Base-by-base conservation (phyloP, 2,329 filamentous ascomycete genomes). In the Gliomastix tumulicola region DNA sequence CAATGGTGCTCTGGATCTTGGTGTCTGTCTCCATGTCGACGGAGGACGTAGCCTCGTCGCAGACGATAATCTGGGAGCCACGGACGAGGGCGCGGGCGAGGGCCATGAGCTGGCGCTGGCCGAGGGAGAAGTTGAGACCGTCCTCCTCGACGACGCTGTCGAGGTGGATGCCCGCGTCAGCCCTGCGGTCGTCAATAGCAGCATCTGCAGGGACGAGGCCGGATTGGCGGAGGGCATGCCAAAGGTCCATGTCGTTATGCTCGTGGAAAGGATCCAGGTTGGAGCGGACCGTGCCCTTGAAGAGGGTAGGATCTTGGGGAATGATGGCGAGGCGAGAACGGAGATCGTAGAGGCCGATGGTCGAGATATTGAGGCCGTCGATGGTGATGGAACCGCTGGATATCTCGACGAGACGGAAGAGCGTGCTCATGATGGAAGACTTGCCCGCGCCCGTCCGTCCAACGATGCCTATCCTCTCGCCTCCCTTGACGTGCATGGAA, bases 11-110 rank as follows among this genome's bases (percentile, higher is more conserved):
- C 60, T 97, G 90, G 55, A 97, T 95, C 72, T 92, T 94, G 60
- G 88, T 83, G 55, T 98, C 92, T 4, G 90, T 97, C 55, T 96
- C 90, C 69, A 96, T 92, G 59, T 97, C 90, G 7, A 97, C 89
- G 0, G 79, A 85, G 2, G 82, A 88, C 0, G 92, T 98, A 2
- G 92, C 92, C 61, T 98, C 92, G 65, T 98, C 92, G 60, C 90
- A 96, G 34, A 98, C 82, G 49, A 97, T 96, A 61, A 97, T 96
- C 49, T 84, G 87, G 1, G 82, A 84, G 30, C 82, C 79, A 25
- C 90, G 81, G 5, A 97, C 90, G 3, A 98, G 76, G 0, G 92
- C 92, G 1, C 92, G 81, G 0, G 89, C 89, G 2, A 98, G 72
- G 2, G 92, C 92, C 84, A 97, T 94, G 34, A 97, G 76, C 60